A percentile compares a stretch with the other conserved stretches of the same genome.
These are phyloP conservation scores for Hypoxylon sp. DNA, from an alignment of 2,329 filamentous ascomycete species.

Conservation along the genomic window DNA sequence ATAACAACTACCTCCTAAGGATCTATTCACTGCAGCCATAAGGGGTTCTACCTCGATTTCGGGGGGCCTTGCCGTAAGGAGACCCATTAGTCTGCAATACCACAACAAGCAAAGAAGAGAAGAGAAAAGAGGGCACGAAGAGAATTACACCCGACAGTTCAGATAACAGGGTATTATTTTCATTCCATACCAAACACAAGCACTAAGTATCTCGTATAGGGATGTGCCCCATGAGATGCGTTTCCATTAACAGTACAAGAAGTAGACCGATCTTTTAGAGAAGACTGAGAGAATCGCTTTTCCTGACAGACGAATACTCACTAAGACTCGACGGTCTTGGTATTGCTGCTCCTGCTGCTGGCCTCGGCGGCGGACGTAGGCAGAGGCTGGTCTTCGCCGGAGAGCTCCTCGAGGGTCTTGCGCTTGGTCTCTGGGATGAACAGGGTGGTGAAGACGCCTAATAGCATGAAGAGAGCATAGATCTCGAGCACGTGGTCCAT, in stretches of 20 bases:
- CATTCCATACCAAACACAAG: conserved; percentile 27
- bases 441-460: conserved; percentile 72
- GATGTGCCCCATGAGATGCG: no score
- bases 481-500: conserved; percentile 81
- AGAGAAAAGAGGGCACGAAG: background rate
- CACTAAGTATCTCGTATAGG: background rate
- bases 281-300: background rate
- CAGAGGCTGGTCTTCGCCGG: conserved; percentile 46
- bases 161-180: conserved; percentile 32
- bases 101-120: background rate
- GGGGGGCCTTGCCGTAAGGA: background rate
- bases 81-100: background rate
- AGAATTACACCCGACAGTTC: conserved; percentile 17
- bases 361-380: background rate
- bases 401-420: conserved; percentile 74
- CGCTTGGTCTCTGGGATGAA: conserved; percentile 78
- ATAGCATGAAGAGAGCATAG: conserved; percentile 77
- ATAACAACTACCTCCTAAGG: background rate
- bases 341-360: background rate
- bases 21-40: background rate
- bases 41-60: background rate
- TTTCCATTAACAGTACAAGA: background rate
- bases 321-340: conserved; percentile 26
- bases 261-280: background rate
- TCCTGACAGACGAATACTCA: background rate